Percentiles rank a stretch among this genome's conserved stretches.
phyloP scores from a whole-genome alignment of 148 eudicot genomes.

The Pouteria glomerata region DNA sequence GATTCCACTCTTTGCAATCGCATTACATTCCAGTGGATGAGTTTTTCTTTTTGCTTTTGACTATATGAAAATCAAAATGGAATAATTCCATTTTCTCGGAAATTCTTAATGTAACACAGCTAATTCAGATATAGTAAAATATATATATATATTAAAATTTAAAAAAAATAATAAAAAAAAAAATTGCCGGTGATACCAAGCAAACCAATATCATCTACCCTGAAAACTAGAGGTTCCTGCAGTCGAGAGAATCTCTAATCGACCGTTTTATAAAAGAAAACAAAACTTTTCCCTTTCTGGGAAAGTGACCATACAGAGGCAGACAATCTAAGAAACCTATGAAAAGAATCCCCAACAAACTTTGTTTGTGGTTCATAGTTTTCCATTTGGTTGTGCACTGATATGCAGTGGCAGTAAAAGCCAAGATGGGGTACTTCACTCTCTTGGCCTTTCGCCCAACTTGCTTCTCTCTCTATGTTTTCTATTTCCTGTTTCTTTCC shows the following conservation, averaged over 20 bases:
- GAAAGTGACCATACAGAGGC: background rate
- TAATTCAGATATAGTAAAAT: background rate
- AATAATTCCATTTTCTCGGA: background rate
- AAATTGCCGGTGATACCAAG: too few species aligned
- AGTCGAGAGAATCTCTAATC: background rate
- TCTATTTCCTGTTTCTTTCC: background rate
- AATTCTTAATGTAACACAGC: background rate
- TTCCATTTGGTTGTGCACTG: background rate
- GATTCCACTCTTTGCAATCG: background rate
- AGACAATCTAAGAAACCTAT: conserved; percentile 9
- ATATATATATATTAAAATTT: too few species aligned
- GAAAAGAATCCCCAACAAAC: background rate
- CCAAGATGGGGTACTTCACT: background rate
- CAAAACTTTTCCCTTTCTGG: conserved; percentile 6
- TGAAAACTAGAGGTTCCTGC: background rate
- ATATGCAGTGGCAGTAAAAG: background rate
- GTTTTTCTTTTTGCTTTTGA: background rate
- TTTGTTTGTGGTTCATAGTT: background rate
- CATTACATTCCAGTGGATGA: background rate
- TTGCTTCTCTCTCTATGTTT: background rate
- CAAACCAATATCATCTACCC: background rate
- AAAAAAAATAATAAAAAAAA: too few species aligned
- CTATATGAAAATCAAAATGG: background rate
- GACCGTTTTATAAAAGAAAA: background rate
- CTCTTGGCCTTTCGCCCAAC: conserved; percentile 5